Base-by-base conservation (phyloP, 2,329 filamentous ascomycete genomes). In the Talaromyces sp. region DNA sequence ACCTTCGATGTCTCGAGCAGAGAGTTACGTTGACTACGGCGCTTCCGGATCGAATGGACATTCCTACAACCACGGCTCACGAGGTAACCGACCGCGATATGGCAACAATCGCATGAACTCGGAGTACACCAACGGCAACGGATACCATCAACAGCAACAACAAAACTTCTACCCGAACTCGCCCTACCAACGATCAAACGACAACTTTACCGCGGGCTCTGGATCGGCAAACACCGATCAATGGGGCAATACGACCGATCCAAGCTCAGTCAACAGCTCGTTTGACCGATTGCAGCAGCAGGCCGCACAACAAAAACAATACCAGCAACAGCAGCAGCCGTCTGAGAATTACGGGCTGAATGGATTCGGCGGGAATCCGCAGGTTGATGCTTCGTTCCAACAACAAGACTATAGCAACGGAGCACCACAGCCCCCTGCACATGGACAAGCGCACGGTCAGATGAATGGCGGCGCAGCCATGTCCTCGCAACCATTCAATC, bases 211-310 rank as follows among this genome's bases (percentile, higher is more conserved):
- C 37, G 91, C 89, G 11, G 88, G 64, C 17, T 87, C 60, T 3
- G 70, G 68, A 17, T 85, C 86, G 10, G 87, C 85, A 64, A 87
- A 62, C 56, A 78, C 79, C 55, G 91, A 96, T 59, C 86, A 86
- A 11, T 86, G 84, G 69, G 87, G 86, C 57, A 92, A 94, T 72
- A 87, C 87, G 63, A 96, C 91, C 60, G 91, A 96, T 69, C 92
- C 89, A 77, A 94, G 89, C 76, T 96, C 91, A 69, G 89, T 96
- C 69, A 96, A 96, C 75, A 95, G 90, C 76, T 96, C 91, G 1
- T 84, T 95, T 65, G 90, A 96, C 69, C 86, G 90, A 61, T 78
- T 86, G 22, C 77, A 80, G 59, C 82, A 85, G 17, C 55, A 57
- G 10, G 43, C 45, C 6, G 43, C 28, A 53, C 70, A 73, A 48